Evolutionary conservation across 768 basidiomycete genomes (phyloP).

Genomic region (Arthromyces matolae): DNA sequence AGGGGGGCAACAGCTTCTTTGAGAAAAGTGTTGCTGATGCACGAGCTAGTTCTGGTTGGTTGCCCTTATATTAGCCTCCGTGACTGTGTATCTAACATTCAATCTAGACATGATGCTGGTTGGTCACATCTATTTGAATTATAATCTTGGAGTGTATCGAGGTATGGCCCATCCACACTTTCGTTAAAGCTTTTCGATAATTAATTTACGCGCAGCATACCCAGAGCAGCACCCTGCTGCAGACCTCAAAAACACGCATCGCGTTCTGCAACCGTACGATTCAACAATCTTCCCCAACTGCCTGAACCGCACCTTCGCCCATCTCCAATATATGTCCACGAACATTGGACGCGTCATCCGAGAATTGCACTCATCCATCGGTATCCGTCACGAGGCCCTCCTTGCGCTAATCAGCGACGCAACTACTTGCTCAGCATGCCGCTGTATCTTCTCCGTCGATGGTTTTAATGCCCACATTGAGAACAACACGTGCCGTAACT

Average conservation of each 20-base stretch:
- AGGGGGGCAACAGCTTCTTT: too few species aligned
- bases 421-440: not conserved
- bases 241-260: not conserved
- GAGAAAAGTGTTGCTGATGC: not conserved
- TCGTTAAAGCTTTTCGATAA: not conserved
- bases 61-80: too few species aligned
- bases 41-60: not conserved
- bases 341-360: not conserved
- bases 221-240: not conserved
- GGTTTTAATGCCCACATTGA: slow-evolving; percentile 1
- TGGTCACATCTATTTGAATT: not conserved
- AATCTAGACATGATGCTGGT: not conserved
- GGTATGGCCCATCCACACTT: not conserved
- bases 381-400: too few species aligned
- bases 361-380: not conserved
- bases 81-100: not conserved
- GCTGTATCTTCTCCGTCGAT: slow-evolving; percentile 3
- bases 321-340: not conserved
- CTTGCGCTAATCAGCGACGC: not conserved
- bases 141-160: not conserved
- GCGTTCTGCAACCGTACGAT: not conserved
- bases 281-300: not conserved
- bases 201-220: too few species aligned
- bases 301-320: not conserved
- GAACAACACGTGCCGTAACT: not conserved